A percentile compares a stretch with the other conserved stretches of the same genome.
Evolutionary conservation across 2,329 filamentous ascomycete species (phyloP).

Genomic region (Mycosphaerelloides madeirae): DNA sequence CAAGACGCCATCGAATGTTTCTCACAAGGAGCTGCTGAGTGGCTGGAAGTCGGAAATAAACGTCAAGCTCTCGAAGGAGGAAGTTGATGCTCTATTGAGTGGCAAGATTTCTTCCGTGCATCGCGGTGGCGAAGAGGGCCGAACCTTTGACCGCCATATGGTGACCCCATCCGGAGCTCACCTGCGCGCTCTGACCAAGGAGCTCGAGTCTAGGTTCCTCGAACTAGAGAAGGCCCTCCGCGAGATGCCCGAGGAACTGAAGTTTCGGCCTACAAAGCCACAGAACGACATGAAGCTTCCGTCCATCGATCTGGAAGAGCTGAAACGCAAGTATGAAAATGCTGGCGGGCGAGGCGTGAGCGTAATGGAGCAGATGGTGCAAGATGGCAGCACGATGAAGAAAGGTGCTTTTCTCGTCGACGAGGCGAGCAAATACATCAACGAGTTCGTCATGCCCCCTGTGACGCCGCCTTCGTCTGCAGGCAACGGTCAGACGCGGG

Average conservation of each 20-base stretch:
- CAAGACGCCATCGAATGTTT: constrained; percentile 27
- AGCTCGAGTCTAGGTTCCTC: constrained; percentile 67
- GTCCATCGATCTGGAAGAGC: constrained; percentile 27
- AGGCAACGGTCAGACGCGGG: constrained; percentile 6
- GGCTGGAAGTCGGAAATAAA: constrained; percentile 30
- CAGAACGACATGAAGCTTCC: constrained; percentile 31
- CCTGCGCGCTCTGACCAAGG: constrained; percentile 63
- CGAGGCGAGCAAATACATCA: constrained; percentile 34
- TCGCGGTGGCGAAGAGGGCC: constrained; percentile 40
- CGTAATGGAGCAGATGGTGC: constrained; percentile 38
- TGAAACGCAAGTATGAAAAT: constrained; percentile 27
- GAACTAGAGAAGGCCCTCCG: constrained; percentile 60
- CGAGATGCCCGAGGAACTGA: constrained; percentile 25
- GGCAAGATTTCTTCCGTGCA: constrained; percentile 51
- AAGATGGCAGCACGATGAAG: constrained; percentile 32
- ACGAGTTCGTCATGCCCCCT: constrained; percentile 37
- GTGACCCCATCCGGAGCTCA: constrained; percentile 73
- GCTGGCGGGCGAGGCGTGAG: constrained; percentile 28
- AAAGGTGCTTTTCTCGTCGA: constrained; percentile 36
- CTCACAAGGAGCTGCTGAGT: constrained; percentile 26
- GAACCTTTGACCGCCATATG: constrained; percentile 55
- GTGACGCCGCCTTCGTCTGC: constrained; percentile 27
- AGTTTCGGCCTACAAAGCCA: constrained; percentile 27
- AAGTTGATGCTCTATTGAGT: constrained; percentile 45
- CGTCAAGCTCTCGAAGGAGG: constrained; percentile 35